A percentile compares a stretch with the other conserved stretches of the same genome.
Conservation (phyloP, 164 flowering plant species). For the Aristolochia contorta region DNA sequence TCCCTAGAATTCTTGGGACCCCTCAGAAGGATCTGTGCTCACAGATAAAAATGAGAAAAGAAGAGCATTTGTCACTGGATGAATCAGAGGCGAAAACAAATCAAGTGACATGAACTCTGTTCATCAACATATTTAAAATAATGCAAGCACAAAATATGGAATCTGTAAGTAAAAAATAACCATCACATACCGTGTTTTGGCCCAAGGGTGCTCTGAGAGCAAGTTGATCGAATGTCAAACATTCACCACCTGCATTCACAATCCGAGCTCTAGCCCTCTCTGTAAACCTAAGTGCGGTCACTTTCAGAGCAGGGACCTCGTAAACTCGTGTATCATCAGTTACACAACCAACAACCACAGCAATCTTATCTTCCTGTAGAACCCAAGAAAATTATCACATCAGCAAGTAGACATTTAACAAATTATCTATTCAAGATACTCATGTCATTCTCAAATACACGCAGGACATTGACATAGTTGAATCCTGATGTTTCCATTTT, state of each 20-base stretch:
- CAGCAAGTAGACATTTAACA: neutral
- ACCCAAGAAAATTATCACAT: neutral
- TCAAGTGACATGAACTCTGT: too few species aligned
- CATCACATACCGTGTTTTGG: slow-evolving; percentile 17
- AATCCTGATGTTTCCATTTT: too few species aligned
- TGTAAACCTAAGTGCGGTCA: slow-evolving; percentile 23
- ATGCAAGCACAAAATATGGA: too few species aligned
- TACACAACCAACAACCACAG: slow-evolving; percentile 21
- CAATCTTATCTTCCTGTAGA: slow-evolving; percentile 18
- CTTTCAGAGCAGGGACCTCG: slow-evolving; percentile 28
- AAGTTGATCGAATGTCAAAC: slow-evolving; percentile 25
- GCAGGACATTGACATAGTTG: too few species aligned
- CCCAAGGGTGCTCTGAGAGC: slow-evolving; percentile 29
- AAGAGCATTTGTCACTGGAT: neutral
- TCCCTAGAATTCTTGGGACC: slow-evolving; percentile 30
- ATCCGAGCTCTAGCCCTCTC: slow-evolving; percentile 27
- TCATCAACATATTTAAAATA: too few species aligned
- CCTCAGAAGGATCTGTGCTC: slow-evolving; percentile 22
- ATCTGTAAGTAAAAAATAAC: too few species aligned
- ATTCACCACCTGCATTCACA: slow-evolving; percentile 26
- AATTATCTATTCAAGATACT: neutral
- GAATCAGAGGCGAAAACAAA: neutral
- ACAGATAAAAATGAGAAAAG: neutral
- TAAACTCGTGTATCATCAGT: slow-evolving; percentile 24
- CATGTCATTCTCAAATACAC: too few species aligned